Base-by-base conservation (phyloP, 139 green algal species). In the Picochlorum sp. region DNA sequence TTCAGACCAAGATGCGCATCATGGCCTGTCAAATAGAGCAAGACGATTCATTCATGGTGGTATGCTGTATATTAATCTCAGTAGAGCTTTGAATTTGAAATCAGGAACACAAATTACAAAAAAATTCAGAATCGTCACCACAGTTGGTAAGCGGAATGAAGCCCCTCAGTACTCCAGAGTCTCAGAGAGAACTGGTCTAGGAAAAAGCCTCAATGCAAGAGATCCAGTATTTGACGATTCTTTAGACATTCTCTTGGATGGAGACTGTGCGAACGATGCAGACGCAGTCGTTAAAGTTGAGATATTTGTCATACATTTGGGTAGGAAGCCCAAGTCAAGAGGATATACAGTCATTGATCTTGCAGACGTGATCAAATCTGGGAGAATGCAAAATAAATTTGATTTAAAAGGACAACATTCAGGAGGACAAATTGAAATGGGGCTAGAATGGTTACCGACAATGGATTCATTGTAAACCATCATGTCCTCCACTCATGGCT, bases 171-270 rank as follows among this genome's bases (percentile, higher is more conserved):
- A 51, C 23, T 15, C 15, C 0, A 71, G 65, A 54, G 45, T 52
- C 0, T 50, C 69, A 3, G 62, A 76, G 69, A 44, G 62, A 16
- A 55, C 45, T 9, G 62, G 67, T 23, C 34, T 31, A 41, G 59
- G 52, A 49, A 54, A 6, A 26, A 18, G 26, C 23, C 54, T 63
- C 16, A 37, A 73, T 49, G 16, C n/a, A 1, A n/a, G 26, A 45
- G 52, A 66, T 34, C 71, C 71, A 11, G 52, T 78, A 21, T 78
- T 78, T 63, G 71, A 73, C 4, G 50, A 73, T 37, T 60, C 15
- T 10, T 16, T 78, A 1, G 71, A 78, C 47, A 31, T 78, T 8
- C 44, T 73, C 3, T 20, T 78, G n/a, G 65, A 72, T 15, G 54
- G 49, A 24, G 55, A 57, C 45, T 38, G 18, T 37, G 61, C 66